Evolutionary conservation across 78 protist genomes (phyloP).

Genomic region (Cavenderia fasciculata): DNA sequence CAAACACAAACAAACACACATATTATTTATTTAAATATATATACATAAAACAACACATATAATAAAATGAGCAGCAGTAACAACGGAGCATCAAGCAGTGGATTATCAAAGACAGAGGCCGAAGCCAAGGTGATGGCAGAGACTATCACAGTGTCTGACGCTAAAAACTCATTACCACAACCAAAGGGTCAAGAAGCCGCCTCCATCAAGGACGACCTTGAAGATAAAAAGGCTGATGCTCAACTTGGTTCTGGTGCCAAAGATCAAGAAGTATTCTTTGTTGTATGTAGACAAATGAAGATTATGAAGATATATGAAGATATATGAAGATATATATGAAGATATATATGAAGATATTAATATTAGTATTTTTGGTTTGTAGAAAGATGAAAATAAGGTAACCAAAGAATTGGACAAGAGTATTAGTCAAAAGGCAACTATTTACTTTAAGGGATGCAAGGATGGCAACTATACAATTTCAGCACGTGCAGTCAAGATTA

Average conservation of each 20-base stretch:
- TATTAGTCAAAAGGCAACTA: constrained; percentile 46
- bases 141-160: constrained; percentile 15
- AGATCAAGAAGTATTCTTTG: constrained; percentile 64
- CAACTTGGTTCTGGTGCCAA: constrained; percentile 78
- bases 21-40: no score
- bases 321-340: no score
- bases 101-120: constrained; percentile 19
- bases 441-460: constrained; percentile 64
- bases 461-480: constrained; percentile 53
- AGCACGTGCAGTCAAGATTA: constrained; percentile 53
- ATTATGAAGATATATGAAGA: not conserved
- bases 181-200: constrained; percentile 78
- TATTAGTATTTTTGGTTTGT: not conserved
- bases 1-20: no score
- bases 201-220: constrained; percentile 14
- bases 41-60: no score
- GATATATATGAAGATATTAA: no score
- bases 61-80: no score
- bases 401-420: constrained; percentile 37
- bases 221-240: constrained; percentile 76
- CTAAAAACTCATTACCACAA: constrained; percentile 64
- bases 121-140: constrained; percentile 49
- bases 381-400: constrained; percentile 38
- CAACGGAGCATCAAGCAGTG: no score
- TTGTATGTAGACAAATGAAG: not conserved